Conservation (phyloP, 257 asterid genomes). For the Capsicum chinense region DNA sequence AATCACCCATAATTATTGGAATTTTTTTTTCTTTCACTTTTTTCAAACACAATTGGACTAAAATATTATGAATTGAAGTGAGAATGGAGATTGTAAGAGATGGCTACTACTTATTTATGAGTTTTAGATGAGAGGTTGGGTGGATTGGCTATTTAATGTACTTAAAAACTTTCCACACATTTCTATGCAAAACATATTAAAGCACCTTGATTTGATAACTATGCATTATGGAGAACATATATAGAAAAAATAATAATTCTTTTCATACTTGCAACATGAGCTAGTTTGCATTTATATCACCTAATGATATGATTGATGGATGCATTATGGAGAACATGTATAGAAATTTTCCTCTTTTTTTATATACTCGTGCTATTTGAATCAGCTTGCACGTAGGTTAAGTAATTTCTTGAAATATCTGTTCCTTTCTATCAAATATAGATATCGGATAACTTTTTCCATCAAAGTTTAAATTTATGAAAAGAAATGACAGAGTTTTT, state of each 20-base stretch:
- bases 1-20: slow-evolving; percentile 26
- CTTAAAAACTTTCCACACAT: slow-evolving; percentile 61
- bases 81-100: background rate
- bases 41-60: background rate
- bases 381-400: rapidly evolving
- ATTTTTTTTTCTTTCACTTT: too few species aligned
- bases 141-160: slow-evolving; percentile 54
- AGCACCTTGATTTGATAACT: background rate
- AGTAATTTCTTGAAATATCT: background rate
- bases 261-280: background rate
- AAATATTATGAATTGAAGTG: slow-evolving; percentile 5
- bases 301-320: background rate
- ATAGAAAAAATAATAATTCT: background rate
- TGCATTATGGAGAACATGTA: background rate
- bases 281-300: background rate
- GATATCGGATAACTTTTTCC: too few species aligned
- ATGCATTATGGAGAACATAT: background rate
- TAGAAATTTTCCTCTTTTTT: background rate
- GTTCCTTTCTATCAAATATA: background rate
- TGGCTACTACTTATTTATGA: slow-evolving; percentile 42
- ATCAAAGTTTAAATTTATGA: too few species aligned
- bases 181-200: slow-evolving; percentile 43
- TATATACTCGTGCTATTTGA: background rate
- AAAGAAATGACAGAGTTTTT: too few species aligned
- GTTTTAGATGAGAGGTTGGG: slow-evolving; percentile 44